These are phyloP conservation scores for Purshia tridentata DNA, from an alignment of 306 rosid species.

Conservation along the genomic window DNA sequence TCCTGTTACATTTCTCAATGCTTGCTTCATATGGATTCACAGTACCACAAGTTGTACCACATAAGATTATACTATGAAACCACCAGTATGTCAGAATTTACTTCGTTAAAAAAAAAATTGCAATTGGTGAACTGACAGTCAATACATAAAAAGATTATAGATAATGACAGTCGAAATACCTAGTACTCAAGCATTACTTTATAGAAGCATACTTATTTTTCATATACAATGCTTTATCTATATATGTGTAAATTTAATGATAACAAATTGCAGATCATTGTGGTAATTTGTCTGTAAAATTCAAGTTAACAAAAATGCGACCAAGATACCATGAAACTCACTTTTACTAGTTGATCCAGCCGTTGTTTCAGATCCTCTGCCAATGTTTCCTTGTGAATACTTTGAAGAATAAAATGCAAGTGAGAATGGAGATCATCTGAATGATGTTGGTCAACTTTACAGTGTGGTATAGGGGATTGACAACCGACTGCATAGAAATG, in stretches of 20 bases:
- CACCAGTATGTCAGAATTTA: neutral
- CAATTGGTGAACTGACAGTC: neutral
- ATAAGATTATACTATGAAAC: neutral
- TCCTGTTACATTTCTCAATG: neutral
- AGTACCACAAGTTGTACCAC: neutral
- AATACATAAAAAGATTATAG: neutral
- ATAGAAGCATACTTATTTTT: neutral
- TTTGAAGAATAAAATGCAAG: constrained; percentile 51
- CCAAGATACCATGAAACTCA: constrained; percentile 19
- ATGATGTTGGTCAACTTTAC: constrained; percentile 54
- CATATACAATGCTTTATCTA: neutral
- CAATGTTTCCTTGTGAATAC: constrained; percentile 52
- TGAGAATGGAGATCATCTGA: constrained; percentile 51
- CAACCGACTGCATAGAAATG: constrained; percentile 79
- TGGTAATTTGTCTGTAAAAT: neutral
- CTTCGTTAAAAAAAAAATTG: neutral
- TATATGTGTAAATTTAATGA: neutral
- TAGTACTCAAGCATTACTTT: neutral
- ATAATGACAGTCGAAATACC: neutral
- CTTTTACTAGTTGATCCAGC: constrained; percentile 58
- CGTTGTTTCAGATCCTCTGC: constrained; percentile 50
- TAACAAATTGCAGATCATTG: neutral
- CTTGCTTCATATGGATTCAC: neutral
- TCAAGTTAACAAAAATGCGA: neutral
- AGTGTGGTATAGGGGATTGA: constrained; percentile 51